Evolutionary conservation across 164 flowering plant species (phyloP).

Genomic region (Kingdonia uniflora): DNA sequence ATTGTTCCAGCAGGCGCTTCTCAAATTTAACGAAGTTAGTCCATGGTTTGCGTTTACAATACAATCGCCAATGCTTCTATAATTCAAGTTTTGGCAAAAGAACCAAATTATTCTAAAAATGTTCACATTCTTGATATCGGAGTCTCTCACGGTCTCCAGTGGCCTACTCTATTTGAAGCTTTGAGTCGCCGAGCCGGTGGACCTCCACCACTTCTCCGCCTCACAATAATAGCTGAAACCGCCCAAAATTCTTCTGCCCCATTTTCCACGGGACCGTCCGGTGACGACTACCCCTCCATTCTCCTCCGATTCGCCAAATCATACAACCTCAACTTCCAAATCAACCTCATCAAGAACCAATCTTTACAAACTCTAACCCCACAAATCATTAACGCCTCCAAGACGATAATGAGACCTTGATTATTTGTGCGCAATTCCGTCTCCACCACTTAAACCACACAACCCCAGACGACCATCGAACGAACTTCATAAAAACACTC

Average conservation of each 20-base stretch:
- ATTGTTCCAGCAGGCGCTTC: slow-evolving; percentile 40
- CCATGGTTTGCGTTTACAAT: slow-evolving; percentile 77
- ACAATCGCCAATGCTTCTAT: slow-evolving; percentile 55
- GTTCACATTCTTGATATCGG: slow-evolving; percentile 69
- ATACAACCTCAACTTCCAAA: slow-evolving; percentile 45
- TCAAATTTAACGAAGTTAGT: slow-evolving; percentile 56
- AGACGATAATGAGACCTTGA: slow-evolving; percentile 38
- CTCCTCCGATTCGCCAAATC: slow-evolving; percentile 50
- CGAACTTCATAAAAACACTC: slow-evolving; percentile 27
- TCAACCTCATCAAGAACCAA: slow-evolving; percentile 31
- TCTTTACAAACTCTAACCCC: slow-evolving; percentile 34
- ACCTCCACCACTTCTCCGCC: slow-evolving; percentile 52
- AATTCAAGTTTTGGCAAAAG: slow-evolving; percentile 39
- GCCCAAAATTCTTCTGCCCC: slow-evolving; percentile 19
- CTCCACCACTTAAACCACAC: slow-evolving; percentile 47
- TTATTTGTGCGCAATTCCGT: slow-evolving; percentile 62
- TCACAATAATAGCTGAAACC: slow-evolving; percentile 37
- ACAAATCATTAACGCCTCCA: slow-evolving; percentile 22
- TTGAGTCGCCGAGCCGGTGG: slow-evolving; percentile 47
- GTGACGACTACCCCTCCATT: slow-evolving; percentile 35
- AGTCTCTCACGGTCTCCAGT: slow-evolving; percentile 71
- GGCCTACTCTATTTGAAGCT: slow-evolving; percentile 78
- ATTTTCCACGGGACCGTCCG: slow-evolving; percentile 49
- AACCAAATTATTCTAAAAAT: slow-evolving; percentile 6
- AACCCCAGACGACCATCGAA: slow-evolving; percentile 37